A percentile compares a stretch with the other conserved stretches of the same genome.
These are phyloP conservation scores for Exophiala dermatitidis DNA, from an alignment of 2,329 filamentous ascomycete genomes.

Conservation along the genomic window DNA sequence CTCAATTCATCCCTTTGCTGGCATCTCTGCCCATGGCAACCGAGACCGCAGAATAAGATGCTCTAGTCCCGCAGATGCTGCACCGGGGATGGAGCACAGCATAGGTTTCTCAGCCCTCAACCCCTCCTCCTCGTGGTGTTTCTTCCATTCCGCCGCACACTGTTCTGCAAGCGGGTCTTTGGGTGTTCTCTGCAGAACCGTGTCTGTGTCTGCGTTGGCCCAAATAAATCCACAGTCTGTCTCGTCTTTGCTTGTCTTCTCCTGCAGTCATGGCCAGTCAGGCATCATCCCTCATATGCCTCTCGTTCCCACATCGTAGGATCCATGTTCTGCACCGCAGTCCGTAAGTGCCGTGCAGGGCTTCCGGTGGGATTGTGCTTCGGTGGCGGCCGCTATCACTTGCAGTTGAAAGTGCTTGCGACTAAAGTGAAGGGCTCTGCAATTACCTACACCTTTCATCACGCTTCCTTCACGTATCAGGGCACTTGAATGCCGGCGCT, in stretches of 20 bases:
- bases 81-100: constrained; percentile 7
- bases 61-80: constrained; percentile 4
- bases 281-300: not conserved
- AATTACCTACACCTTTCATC: not conserved
- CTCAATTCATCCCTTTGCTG: not conserved
- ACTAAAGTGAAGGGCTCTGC: not conserved
- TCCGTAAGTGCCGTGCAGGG: not conserved
- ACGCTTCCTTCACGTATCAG: not conserved
- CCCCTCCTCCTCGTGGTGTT: constrained; percentile 1
- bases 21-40: not conserved
- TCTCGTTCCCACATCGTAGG: not conserved
- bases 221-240: not conserved
- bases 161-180: not conserved
- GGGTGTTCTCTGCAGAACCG: not conserved
- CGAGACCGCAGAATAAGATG: constrained; percentile 4
- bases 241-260: not conserved
- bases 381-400: not conserved
- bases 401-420: not conserved
- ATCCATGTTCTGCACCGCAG: not conserved
- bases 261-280: not conserved
- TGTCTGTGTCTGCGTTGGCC: not conserved
- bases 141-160: not conserved
- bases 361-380: not conserved
- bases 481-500: not conserved
- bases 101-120: not conserved